Evolutionary conservation across 225 moss, liverwort and hornwort genomes (phyloP).

Genomic region (Polytrichum formosum): DNA sequence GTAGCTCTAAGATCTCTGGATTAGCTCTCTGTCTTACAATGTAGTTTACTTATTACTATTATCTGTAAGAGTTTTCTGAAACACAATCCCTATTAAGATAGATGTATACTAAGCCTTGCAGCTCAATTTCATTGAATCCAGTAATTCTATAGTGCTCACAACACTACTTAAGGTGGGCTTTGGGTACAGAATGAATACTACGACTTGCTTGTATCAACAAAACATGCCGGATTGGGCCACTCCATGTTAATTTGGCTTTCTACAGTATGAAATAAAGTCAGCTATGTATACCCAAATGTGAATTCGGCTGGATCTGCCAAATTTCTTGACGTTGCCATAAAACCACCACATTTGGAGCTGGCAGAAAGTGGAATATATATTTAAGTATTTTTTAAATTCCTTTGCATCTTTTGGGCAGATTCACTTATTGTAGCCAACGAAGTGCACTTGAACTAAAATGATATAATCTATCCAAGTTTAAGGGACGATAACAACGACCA

Average conservation of each 20-base stretch:
- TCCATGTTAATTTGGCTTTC: slow-evolving; percentile 62
- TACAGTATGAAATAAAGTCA: slow-evolving; percentile 65
- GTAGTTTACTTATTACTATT: too few species aligned
- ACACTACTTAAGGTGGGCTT: too few species aligned
- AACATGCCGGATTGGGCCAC: slow-evolving; percentile 73
- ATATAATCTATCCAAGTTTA: too few species aligned
- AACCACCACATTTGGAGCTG: slow-evolving; percentile 66
- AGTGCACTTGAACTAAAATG: too few species aligned
- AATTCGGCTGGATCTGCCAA: slow-evolving; percentile 55
- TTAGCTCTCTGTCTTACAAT: too few species aligned
- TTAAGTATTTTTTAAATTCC: slow-evolving; percentile 32
- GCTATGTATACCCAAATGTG: slow-evolving; percentile 71
- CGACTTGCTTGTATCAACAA: slow-evolving; percentile 86
- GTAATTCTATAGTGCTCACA: not conserved
- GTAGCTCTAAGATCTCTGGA: too few species aligned
- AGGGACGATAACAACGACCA: too few species aligned
- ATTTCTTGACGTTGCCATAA: slow-evolving; percentile 55
- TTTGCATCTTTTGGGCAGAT: not conserved
- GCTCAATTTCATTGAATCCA: not conserved
- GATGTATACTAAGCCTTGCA: not conserved
- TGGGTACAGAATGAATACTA: slow-evolving; percentile 49
- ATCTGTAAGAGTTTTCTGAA: too few species aligned
- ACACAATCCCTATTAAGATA: too few species aligned
- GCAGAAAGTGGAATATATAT: slow-evolving; percentile 90
- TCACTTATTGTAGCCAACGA: too few species aligned